Evolutionary conservation across 78 protist species (phyloP).

Genomic region (Polysphondylium violaceum): DNA sequence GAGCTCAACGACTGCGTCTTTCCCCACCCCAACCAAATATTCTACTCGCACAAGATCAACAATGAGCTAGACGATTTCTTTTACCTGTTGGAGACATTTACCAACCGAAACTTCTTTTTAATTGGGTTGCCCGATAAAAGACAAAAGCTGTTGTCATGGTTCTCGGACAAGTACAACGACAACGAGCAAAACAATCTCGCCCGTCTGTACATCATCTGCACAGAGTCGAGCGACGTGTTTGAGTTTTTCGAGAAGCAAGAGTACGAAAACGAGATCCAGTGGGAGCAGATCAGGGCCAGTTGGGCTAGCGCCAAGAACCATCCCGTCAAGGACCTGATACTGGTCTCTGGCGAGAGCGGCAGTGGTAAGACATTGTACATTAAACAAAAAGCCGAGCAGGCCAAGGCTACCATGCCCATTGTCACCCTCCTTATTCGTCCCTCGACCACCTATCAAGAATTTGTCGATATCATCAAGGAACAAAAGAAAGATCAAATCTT

Average conservation of each 20-base stretch:
- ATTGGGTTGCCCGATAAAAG: conserved; percentile 36
- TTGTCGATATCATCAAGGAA: neutral
- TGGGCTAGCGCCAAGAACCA: neutral
- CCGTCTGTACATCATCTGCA: conserved; percentile 24
- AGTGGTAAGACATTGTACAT: conserved; percentile 49
- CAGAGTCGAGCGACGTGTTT: neutral
- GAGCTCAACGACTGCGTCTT: conserved; percentile 19
- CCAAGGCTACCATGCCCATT: neutral
- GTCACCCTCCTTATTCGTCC: conserved; percentile 21
- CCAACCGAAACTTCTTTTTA: conserved; percentile 6
- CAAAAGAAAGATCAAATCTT: neutral
- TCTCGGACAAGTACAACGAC: conserved; percentile 16
- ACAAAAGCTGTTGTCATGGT: conserved; percentile 23
- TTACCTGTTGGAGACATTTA: conserved; percentile 1
- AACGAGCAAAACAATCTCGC: neutral
- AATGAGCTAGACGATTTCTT: conserved; percentile 34
- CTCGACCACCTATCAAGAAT: neutral
- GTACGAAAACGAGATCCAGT: neutral
- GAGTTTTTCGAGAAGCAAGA: conserved; percentile 18
- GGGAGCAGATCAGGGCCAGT: neutral
- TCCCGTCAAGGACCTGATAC: neutral
- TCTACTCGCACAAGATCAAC: neutral
- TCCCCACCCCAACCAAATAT: conserved; percentile 64
- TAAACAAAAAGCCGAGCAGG: neutral
- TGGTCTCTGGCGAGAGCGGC: conserved; percentile 35